Conservation (phyloP, 2,329 filamentous ascomycete species). For the Akanthomyces uredinophilus region DNA sequence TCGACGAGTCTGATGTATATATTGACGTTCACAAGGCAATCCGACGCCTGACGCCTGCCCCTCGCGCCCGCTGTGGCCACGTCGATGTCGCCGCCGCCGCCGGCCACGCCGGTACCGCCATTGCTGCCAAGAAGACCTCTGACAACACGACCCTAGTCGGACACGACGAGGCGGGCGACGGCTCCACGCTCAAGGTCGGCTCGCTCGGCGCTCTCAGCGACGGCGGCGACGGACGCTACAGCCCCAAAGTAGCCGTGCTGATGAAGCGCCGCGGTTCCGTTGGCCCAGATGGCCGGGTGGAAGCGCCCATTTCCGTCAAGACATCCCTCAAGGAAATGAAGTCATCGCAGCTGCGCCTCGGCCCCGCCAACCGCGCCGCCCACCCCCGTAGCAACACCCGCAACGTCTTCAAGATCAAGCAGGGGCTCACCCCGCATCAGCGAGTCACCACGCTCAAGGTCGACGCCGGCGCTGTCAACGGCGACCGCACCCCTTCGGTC, state of each 20-base stretch:
- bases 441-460: conserved; percentile 19
- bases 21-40: conserved; percentile 98
- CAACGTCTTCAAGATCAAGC: conserved; percentile 64
- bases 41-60: conserved; percentile 77
- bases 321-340: conserved; percentile 59
- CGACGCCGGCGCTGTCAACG: not conserved
- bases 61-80: conserved; percentile 59
- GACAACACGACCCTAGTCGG: conserved; percentile 30
- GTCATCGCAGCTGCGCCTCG: conserved; percentile 59
- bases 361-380: conserved; percentile 61
- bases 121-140: conserved; percentile 27
- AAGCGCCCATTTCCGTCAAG: conserved; percentile 49
- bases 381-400: conserved; percentile 57
- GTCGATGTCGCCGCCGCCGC: conserved; percentile 28
- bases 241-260: conserved; percentile 50
- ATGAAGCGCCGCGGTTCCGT: conserved; percentile 55
- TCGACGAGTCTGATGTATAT: conserved; percentile 97
- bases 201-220: conserved; percentile 37
- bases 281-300: conserved; percentile 46
- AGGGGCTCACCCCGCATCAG: conserved; percentile 26
- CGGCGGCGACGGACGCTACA: conserved; percentile 33
- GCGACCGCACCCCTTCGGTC: not conserved
- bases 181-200: conserved; percentile 25
- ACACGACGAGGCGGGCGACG: conserved; percentile 39
- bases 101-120: conserved; percentile 25